Evolutionary conservation across 208 protist genomes (phyloP).

Genomic region (Tetramitus jugosus): DNA sequence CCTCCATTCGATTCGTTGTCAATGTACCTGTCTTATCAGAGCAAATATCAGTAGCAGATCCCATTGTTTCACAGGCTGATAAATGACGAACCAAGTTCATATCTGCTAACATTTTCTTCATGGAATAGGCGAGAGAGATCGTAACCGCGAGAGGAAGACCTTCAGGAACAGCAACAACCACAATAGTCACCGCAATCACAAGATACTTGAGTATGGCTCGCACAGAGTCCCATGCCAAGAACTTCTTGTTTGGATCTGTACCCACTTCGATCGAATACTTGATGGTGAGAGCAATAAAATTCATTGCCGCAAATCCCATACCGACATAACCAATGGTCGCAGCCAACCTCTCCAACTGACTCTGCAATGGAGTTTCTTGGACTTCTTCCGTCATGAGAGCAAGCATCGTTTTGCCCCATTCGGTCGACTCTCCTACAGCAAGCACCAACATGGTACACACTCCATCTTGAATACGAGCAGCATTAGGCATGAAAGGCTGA

Average conservation of each 20-base stretch:
- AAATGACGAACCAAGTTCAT: constrained; percentile 70
- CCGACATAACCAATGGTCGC: constrained; percentile 72
- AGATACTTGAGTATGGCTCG: background rate
- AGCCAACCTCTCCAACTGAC: constrained; percentile 73
- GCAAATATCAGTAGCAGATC: constrained; percentile 58
- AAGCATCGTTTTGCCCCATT: background rate
- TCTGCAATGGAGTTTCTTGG: constrained; percentile 79
- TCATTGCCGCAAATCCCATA: constrained; percentile 33
- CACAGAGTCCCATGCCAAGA: too few species aligned
- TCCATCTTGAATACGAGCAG: constrained; percentile 70
- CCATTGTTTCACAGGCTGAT: constrained; percentile 69
- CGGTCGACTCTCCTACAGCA: constrained; percentile 46
- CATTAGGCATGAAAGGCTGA: constrained; percentile 63
- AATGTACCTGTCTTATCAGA: constrained; percentile 74
- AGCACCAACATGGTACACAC: constrained; percentile 71
- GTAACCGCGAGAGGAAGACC: constrained; percentile 67
- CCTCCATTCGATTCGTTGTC: background rate
- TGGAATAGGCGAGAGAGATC: constrained; percentile 60
- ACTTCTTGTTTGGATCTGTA: too few species aligned
- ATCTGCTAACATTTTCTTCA: constrained; percentile 52
- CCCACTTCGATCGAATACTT: background rate
- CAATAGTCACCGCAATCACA: constrained; percentile 45
- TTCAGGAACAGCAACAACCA: constrained; percentile 69
- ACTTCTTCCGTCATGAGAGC: constrained; percentile 37
- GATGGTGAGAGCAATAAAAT: background rate